Evolutionary conservation across 352 stramenopile species (phyloP).

Genomic region (Phytophthora nicotianae): DNA sequence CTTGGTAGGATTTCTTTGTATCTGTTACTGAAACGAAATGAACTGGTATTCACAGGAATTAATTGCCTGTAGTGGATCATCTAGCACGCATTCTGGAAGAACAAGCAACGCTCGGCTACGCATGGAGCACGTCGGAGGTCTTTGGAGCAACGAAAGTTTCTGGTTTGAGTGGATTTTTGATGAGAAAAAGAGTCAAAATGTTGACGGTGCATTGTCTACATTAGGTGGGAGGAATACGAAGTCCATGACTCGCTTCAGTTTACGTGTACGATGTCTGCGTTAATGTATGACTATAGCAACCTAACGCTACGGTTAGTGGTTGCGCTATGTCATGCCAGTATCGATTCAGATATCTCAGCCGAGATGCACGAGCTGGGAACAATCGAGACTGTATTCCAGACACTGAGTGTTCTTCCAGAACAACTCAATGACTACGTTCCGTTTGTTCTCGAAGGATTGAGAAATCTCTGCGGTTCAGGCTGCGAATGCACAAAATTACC

Average conservation of each 20-base stretch:
- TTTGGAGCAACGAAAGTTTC: slow-evolving; percentile 39
- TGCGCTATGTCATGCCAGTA: slow-evolving; percentile 58
- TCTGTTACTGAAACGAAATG: not conserved
- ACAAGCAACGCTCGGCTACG: slow-evolving; percentile 47
- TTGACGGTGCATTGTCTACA: not conserved
- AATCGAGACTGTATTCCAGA: slow-evolving; percentile 35
- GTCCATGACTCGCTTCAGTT: slow-evolving; percentile 63
- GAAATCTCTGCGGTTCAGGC: slow-evolving; percentile 55
- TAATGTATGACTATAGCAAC: not conserved
- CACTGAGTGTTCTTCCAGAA: slow-evolving; percentile 29
- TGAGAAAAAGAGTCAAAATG: not conserved
- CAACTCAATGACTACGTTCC: slow-evolving; percentile 20
- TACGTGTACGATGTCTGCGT: slow-evolving; percentile 38
- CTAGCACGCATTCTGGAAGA: slow-evolving; percentile 58
- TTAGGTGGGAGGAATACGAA: slow-evolving; percentile 53
- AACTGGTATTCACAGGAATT: not conserved
- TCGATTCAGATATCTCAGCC: slow-evolving; percentile 52
- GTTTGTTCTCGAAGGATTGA: slow-evolving; percentile 48
- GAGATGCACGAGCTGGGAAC: slow-evolving; percentile 49
- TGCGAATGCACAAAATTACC: slow-evolving; percentile 18
- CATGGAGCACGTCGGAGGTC: slow-evolving; percentile 45
- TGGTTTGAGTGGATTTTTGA: slow-evolving; percentile 20
- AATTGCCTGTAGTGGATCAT: slow-evolving; percentile 52
- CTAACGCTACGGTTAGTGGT: slow-evolving; percentile 42
- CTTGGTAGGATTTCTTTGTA: slow-evolving; percentile 36